Conservation (phyloP, 192 early-diverging fungal genomes). For the Ambispora gerdemannii region DNA sequence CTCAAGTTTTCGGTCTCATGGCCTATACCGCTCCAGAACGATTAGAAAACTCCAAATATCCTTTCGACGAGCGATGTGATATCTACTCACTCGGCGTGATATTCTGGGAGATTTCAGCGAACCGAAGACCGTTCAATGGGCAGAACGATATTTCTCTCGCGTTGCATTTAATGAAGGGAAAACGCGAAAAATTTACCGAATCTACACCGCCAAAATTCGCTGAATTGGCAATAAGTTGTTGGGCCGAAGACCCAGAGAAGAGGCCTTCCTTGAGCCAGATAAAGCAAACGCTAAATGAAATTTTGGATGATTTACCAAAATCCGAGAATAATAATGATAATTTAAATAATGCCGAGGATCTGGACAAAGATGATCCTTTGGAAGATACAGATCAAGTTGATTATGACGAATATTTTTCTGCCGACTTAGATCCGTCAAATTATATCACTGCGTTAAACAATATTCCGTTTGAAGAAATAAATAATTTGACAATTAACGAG, state of each 20-base stretch:
- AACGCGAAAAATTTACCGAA: constrained; percentile 32
- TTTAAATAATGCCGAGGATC: too few relatives aligned
- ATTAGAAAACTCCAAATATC: constrained; percentile 41
- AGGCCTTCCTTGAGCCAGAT: not conserved
- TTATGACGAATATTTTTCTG: too few relatives aligned
- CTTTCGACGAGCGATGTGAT: constrained; percentile 44
- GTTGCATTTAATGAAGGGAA: constrained; percentile 40
- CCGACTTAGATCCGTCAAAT: too few relatives aligned
- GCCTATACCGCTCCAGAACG: constrained; percentile 44
- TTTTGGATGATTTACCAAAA: constrained; percentile 1
- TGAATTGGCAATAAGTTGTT: constrained; percentile 1
- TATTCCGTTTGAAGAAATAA: too few relatives aligned
- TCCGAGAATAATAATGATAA: too few relatives aligned
- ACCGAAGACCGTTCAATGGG: constrained; percentile 21
- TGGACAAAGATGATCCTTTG: too few relatives aligned
- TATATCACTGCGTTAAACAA: too few relatives aligned
- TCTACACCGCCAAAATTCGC: not conserved
- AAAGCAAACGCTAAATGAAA: not conserved
- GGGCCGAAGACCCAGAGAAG: not conserved
- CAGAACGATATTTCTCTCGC: constrained; percentile 42
- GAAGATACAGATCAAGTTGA: too few relatives aligned
- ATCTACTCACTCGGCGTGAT: constrained; percentile 44
- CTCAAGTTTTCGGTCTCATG: constrained; percentile 41
- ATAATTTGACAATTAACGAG: too few relatives aligned
- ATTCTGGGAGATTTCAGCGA: constrained; percentile 38